A percentile compares a stretch with the other conserved stretches of the same genome.
Conservation (phyloP, 306 rosid genomes). For the Lathyrus aphaca region DNA sequence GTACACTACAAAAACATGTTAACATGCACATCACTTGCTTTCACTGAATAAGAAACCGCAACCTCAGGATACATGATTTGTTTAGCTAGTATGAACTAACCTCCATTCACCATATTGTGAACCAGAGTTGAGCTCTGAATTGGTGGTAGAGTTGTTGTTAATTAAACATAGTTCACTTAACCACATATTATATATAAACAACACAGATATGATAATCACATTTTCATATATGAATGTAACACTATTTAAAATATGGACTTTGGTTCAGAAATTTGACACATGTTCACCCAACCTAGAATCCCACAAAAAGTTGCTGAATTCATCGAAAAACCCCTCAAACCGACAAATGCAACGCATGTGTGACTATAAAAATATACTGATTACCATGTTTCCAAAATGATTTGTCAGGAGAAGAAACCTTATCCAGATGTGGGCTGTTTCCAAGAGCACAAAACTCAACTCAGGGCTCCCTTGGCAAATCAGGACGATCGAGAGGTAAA, state of each 20-base stretch:
- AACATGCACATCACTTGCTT: too few relatives aligned
- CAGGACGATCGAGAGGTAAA: slow-evolving; percentile 46
- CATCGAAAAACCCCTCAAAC: neutral
- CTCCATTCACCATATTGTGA: too few relatives aligned
- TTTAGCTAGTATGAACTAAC: too few relatives aligned
- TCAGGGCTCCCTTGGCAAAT: slow-evolving; percentile 59
- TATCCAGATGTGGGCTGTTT: slow-evolving; percentile 16
- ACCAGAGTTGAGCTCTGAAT: too few relatives aligned
- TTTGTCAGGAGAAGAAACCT: neutral
- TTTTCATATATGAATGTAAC: neutral
- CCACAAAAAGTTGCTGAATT: slow-evolving; percentile 11
- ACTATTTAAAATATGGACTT: too few relatives aligned
- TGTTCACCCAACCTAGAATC: slow-evolving; percentile 11
- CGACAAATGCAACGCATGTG: slow-evolving; percentile 24
- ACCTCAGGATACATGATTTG: too few relatives aligned
- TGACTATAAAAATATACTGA: slow-evolving; percentile 23
- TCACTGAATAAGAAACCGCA: too few relatives aligned
- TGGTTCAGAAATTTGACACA: too few relatives aligned
- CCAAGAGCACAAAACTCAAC: slow-evolving; percentile 33
- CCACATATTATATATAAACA: neutral
- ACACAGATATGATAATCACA: slow-evolving; percentile 5
- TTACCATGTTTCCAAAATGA: slow-evolving; percentile 36
- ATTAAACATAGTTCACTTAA: too few relatives aligned
- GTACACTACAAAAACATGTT: too few relatives aligned
- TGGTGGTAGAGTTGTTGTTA: too few relatives aligned